These are phyloP conservation scores for Spathaspora hagerdaliae DNA, from an alignment of 805 yeast genomes.

Conservation along the genomic window DNA sequence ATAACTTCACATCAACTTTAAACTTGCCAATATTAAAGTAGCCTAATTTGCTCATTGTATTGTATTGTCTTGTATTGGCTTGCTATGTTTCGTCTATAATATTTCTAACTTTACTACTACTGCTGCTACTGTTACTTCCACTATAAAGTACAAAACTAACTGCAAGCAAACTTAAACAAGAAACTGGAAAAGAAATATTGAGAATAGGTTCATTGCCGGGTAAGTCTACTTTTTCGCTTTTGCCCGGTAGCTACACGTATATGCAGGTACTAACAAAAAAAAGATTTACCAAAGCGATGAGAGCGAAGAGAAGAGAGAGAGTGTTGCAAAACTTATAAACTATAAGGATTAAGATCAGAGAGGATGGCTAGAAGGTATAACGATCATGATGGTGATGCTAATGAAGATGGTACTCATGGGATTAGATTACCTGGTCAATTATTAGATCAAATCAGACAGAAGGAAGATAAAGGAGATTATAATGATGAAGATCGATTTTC, in stretches of 20 bases:
- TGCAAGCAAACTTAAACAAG: not conserved
- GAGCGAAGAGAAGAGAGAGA: not conserved
- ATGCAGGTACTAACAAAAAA: too few relatives aligned
- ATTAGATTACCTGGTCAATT: conserved; percentile 54
- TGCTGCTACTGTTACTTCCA: too few relatives aligned
- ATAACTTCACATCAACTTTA: conserved; percentile 34
- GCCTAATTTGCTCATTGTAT: not conserved
- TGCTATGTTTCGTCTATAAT: too few relatives aligned
- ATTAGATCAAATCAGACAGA: conserved; percentile 45
- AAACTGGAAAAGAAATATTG: not conserved
- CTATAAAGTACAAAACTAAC: too few relatives aligned
- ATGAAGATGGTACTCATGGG: conserved; percentile 30
- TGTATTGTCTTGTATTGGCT: not conserved
- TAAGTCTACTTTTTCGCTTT: too few relatives aligned
- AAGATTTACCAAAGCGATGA: too few relatives aligned
- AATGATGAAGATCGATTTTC: conserved; percentile 24
- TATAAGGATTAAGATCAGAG: too few relatives aligned
- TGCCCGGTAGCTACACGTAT: too few relatives aligned
- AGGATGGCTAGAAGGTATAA: conserved; percentile 1
- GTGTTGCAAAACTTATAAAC: not conserved
- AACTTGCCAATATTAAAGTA: conserved; percentile 30
- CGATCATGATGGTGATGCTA: not conserved
- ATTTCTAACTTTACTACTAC: too few relatives aligned
- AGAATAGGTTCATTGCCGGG: not conserved
- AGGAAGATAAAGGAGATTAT: conserved; percentile 41